Base-by-base conservation (phyloP, 139 green algal genomes). In the Zygnema cylindricum region DNA sequence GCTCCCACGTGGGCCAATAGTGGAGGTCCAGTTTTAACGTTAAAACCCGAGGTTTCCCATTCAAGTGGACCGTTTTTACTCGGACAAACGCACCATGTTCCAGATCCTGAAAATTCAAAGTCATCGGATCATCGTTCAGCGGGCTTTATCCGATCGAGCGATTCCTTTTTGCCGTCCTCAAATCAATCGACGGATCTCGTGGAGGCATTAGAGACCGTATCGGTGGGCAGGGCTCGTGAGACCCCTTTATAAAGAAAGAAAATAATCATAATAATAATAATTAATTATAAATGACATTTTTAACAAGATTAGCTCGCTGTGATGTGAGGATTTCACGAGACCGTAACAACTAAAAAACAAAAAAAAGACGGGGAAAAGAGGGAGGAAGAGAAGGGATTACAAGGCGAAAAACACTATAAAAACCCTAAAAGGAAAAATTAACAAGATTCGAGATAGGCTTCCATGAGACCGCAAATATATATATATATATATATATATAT, bases 1-100 rank as follows among this genome's bases (percentile, higher is more conserved):
- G 82, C 88, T 92, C 88, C 88, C 88, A 92, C 69, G 95, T 96
- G 30, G 96, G 96, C 95, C 95, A 98, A 93, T 96, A 98, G n/a
- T 91, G 88, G 69, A 95, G 88, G 89, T 98, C 96, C 43, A 93
- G 88, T 93, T 96, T 96, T 21, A 98, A 69, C 1, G 94, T 96
- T 54, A 98, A 87, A 85, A 97, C 95, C 88, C 95, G 92, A 2
- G 81, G 81, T 79, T 92, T 93, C 63, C 77, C 77, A n/a, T 92
- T 89, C 43, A 93, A 23, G 69, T 89, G 39, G n/a, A 92, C 81
- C 32, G 81, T 43, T 40, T 88, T 79, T 33, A 92, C 38, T 30
- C 96, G 89, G 49, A 96, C 96, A 92, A 95, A 96, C 49, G 94
- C 92, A 0, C 93, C 93, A 88, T 96, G 87, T 22, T 76, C 25